Evolutionary conservation across 139 green algal species (phyloP).

Genomic region (Pleodorina starrii): DNA sequence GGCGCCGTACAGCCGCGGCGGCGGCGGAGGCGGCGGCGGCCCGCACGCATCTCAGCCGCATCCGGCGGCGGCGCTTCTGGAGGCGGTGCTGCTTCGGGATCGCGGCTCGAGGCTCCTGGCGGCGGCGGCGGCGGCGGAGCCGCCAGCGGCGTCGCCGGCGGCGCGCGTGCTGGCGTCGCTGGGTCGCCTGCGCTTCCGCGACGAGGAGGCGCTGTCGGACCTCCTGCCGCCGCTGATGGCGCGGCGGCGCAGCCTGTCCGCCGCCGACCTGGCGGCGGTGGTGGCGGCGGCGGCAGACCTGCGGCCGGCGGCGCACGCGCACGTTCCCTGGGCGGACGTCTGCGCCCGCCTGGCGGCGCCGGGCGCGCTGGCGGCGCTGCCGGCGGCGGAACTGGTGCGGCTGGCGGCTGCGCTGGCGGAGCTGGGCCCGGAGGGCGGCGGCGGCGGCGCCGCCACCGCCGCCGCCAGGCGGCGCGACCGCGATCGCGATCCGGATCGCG

Average conservation of each 20-base stretch:
- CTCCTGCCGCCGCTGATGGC: constrained; percentile 4
- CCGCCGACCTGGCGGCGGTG: not conserved
- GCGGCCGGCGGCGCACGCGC: not conserved
- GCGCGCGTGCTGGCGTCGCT: not conserved
- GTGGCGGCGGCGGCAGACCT: not conserved
- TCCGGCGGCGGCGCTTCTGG: not conserved
- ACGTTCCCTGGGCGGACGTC: not conserved
- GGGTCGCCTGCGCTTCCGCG: not conserved
- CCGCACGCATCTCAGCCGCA: not conserved
- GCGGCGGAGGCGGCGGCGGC: not conserved
- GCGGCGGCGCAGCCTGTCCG: not conserved
- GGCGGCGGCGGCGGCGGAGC: not conserved
- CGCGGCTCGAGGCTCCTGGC: not conserved
- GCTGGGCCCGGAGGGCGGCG: not conserved
- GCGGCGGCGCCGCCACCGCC: no score
- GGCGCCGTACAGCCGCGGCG: not conserved
- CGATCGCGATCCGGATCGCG: not conserved
- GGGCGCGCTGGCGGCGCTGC: not conserved
- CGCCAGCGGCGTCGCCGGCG: not conserved
- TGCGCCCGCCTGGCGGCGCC: not conserved
- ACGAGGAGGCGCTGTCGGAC: not conserved
- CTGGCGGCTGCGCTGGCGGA: not conserved
- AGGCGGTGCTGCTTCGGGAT: not conserved
- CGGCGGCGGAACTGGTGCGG: not conserved
- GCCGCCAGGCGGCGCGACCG: not conserved